Conservation (phyloP, 139 green algal species). For the Chlorella ohadii region DNA sequence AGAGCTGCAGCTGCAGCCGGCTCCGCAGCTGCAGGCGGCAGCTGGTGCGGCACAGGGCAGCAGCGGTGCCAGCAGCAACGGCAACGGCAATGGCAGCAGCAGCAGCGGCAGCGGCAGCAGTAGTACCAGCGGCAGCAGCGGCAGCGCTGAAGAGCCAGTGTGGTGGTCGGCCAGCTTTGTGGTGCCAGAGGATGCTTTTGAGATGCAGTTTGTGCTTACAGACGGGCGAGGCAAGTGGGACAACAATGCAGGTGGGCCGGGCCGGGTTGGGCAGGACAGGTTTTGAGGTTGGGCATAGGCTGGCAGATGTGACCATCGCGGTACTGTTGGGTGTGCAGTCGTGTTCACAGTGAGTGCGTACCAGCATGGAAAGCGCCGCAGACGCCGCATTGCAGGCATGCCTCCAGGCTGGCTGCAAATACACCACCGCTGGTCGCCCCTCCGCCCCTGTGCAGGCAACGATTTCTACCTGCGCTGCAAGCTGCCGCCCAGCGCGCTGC, state of each 20-base stretch:
- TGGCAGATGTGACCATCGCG: too few relatives aligned
- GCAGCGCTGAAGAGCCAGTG: not conserved
- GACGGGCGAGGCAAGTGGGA: slow-evolving; percentile 37
- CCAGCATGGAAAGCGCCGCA: too few relatives aligned
- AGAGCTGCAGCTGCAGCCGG: not conserved
- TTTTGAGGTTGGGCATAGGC: too few relatives aligned
- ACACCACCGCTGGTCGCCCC: too few relatives aligned
- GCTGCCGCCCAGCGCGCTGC: not conserved
- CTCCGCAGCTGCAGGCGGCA: not conserved
- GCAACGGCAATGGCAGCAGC: not conserved
- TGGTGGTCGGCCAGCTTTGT: slow-evolving; percentile 13
- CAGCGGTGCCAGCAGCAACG: not conserved
- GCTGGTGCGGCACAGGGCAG: not conserved
- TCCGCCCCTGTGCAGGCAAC: slow-evolving; percentile 2
- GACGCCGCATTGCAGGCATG: too few relatives aligned
- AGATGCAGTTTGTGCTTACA: slow-evolving; percentile 54
- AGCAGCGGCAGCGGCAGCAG: not conserved
- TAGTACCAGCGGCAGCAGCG: too few relatives aligned
- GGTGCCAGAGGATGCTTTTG: slow-evolving; percentile 45
- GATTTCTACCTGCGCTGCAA: slow-evolving; percentile 49
- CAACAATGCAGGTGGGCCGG: slow-evolving; percentile 37
- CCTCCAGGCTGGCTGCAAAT: too few relatives aligned
- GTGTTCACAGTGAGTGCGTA: too few relatives aligned
- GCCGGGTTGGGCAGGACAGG: too few relatives aligned
- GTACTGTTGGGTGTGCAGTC: too few relatives aligned